These are phyloP conservation scores for Solanum aculeatissimum DNA, from an alignment of 305 asterid genomes.

Conservation along the genomic window DNA sequence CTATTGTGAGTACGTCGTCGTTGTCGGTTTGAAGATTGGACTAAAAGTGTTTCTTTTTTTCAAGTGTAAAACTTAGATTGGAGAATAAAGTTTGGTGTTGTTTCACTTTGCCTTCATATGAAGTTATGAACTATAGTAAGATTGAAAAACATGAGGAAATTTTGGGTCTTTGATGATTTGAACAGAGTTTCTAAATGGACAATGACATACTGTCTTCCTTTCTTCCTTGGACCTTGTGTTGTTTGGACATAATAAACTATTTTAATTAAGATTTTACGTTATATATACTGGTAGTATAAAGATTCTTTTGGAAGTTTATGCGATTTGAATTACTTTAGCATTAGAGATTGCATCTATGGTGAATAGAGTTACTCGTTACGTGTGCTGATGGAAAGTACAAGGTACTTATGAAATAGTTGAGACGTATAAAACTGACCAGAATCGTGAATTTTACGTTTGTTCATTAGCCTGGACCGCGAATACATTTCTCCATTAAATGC, in stretches of 20 bases:
- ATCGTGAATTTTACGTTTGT: no score
- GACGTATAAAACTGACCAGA: neutral
- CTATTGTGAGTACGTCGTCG: neutral
- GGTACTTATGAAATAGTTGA: neutral
- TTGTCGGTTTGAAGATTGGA: neutral
- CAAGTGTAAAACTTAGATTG: neutral
- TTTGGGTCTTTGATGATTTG: neutral
- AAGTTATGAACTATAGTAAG: constrained; percentile 13
- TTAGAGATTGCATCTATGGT: neutral
- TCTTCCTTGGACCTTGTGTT: neutral
- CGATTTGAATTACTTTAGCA: no score
- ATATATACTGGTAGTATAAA: neutral
- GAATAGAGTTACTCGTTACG: neutral
- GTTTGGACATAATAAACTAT: neutral
- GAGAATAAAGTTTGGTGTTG: constrained; percentile 36
- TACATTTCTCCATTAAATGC: no score
- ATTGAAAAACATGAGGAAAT: neutral
- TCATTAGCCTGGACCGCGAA: no score
- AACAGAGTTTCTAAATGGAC: constrained; percentile 13
- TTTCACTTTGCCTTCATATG: constrained; percentile 68
- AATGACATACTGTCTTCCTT: constrained; percentile 10
- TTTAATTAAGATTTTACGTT: neutral
- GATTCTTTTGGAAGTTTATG: neutral
- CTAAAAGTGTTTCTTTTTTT: neutral
- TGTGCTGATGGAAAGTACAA: neutral